Conservation (phyloP, 371 early-diverging fungal species). For the Mucor ambiguus region DNA sequence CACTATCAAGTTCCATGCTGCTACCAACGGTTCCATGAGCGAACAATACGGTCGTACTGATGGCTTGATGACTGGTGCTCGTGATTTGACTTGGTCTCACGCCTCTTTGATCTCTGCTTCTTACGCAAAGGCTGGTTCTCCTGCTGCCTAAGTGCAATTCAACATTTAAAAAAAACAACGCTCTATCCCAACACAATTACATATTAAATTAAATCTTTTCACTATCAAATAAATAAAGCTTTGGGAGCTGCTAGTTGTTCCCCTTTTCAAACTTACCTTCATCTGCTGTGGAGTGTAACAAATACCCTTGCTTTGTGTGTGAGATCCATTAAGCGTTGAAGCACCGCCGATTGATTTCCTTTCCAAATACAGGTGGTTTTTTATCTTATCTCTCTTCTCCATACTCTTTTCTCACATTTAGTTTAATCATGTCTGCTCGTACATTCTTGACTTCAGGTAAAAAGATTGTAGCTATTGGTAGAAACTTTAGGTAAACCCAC, state of each 20-base stretch:
- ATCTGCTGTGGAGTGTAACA: neutral
- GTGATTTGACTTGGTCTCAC: slow-evolving; percentile 75
- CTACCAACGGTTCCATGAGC: slow-evolving; percentile 44
- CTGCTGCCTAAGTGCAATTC: slow-evolving; percentile 16
- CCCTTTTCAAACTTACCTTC: neutral
- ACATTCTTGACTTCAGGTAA: slow-evolving; percentile 70
- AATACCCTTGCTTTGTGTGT: neutral
- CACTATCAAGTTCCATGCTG: slow-evolving; percentile 50
- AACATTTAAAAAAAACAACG: neutral
- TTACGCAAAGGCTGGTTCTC: slow-evolving; percentile 29
- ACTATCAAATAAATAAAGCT: neutral
- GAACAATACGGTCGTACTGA: slow-evolving; percentile 59
- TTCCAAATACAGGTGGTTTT: neutral
- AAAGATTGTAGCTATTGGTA: slow-evolving; percentile 92
- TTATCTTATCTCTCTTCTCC: neutral
- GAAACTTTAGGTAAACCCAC: slow-evolving; percentile 68
- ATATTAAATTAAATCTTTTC: neutral
- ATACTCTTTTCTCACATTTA: neutral
- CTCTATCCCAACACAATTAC: no score
- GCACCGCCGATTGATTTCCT: neutral
- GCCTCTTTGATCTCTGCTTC: slow-evolving; percentile 55
- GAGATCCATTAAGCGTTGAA: neutral
- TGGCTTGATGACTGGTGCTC: slow-evolving; percentile 60
- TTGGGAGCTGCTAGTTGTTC: neutral
- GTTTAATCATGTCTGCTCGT: slow-evolving; percentile 40